Conservation (phyloP, 495 filamentous ascomycete genomes). For the Endocarpon pusillum region DNA sequence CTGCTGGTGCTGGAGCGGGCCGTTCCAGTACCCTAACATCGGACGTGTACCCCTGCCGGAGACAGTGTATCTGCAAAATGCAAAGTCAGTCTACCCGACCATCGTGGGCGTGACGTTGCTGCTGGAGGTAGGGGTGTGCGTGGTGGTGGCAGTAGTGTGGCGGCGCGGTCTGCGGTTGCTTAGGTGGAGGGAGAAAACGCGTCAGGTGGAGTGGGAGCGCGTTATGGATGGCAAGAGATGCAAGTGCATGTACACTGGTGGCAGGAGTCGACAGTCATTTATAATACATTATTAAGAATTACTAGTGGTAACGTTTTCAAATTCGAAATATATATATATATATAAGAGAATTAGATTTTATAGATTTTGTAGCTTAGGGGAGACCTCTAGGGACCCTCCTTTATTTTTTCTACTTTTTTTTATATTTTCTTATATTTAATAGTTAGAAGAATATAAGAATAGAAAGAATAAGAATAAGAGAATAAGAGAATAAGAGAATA, state of each 20-base stretch:
- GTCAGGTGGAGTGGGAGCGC: not conserved
- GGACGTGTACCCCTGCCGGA: constrained; percentile 5
- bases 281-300: too few species aligned
- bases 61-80: constrained; percentile 3
- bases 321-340: too few species aligned
- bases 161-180: constrained; percentile 4
- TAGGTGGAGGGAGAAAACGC: constrained; percentile 3
- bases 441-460: too few species aligned
- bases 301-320: too few species aligned
- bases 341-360: too few species aligned
- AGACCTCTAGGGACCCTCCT: too few species aligned
- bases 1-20: constrained; percentile 15
- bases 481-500: too few species aligned
- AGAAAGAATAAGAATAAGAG: too few species aligned
- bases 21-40: constrained; percentile 1
- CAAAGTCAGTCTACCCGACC: constrained; percentile 3
- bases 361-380: too few species aligned
- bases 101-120: constrained; percentile 2
- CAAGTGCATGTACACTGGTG: not conserved
- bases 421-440: too few species aligned
- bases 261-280: not conserved
- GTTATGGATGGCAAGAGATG: not conserved
- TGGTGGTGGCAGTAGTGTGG: constrained; percentile 9
- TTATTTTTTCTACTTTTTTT: too few species aligned
- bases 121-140: constrained; percentile 7